Percentiles rank a stretch among this genome's conserved stretches.
Evolutionary conservation across 176 grass and related monocot species (phyloP).

Genomic region (Musa troglodytarum): DNA sequence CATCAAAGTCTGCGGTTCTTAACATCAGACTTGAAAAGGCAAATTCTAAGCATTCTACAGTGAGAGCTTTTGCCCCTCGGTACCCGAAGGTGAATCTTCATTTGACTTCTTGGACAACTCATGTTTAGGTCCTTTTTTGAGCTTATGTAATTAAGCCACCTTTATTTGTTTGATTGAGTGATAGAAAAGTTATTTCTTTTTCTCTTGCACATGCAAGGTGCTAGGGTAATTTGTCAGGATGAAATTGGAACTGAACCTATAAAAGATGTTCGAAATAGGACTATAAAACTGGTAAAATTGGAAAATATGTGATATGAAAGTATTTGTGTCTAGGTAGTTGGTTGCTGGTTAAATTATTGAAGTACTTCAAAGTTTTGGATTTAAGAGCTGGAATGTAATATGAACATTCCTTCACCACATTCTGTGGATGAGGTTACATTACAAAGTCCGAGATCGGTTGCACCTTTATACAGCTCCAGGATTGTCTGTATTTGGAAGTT

Average conservation of each 20-base stretch:
- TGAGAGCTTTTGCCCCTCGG: constrained; percentile 74
- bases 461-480: not conserved
- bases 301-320: not conserved
- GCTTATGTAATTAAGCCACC: not conserved
- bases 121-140: not conserved
- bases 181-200: not conserved
- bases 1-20: constrained; percentile 43
- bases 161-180: not conserved
- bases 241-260: not conserved
- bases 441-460: not conserved
- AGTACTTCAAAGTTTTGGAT: not conserved
- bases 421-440: not conserved
- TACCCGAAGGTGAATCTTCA: constrained; percentile 71
- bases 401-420: not conserved
- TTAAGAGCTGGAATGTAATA: not conserved
- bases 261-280: not conserved
- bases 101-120: not conserved
- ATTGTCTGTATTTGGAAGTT: constrained; percentile 6
- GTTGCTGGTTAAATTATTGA: not conserved
- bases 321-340: not conserved
- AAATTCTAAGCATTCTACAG: constrained; percentile 45
- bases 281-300: not conserved
- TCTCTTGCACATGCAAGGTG: not conserved
- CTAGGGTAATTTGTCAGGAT: not conserved
- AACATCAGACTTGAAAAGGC: constrained; percentile 65